These are phyloP conservation scores for Candida quercuum DNA, from an alignment of 805 yeast species.

Conservation along the genomic window DNA sequence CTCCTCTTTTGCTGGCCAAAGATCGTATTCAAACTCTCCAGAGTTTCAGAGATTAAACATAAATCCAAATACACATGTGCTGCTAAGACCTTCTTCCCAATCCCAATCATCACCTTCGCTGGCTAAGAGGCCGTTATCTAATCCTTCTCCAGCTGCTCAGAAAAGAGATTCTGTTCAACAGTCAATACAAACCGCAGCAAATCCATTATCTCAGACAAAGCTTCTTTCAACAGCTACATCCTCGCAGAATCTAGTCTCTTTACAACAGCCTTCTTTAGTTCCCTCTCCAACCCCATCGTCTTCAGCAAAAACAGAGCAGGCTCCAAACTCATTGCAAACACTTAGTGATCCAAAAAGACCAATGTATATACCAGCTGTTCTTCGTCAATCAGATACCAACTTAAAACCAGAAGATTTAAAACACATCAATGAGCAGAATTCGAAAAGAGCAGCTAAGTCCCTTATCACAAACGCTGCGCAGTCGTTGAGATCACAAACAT, in stretches of 20 bases:
- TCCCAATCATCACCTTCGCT: constrained; percentile 8
- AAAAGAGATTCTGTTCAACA: constrained; percentile 8
- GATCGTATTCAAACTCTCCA: constrained; percentile 5
- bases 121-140: constrained; percentile 9
- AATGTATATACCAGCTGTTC: constrained; percentile 84
- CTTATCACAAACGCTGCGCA: constrained; percentile 20
- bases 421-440: constrained; percentile 25
- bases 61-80: neutral
- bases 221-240: constrained; percentile 11
- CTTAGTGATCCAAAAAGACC: constrained; percentile 81
- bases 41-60: constrained; percentile 4
- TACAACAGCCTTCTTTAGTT: constrained; percentile 1
- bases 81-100: constrained; percentile 5
- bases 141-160: constrained; percentile 14
- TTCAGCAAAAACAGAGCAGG: constrained; percentile 14
- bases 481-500: constrained; percentile 22
- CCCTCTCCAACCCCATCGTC: neutral
- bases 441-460: constrained; percentile 16
- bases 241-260: neutral
- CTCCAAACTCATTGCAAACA: constrained; percentile 42
- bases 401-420: constrained; percentile 34
- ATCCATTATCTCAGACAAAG: constrained; percentile 7
- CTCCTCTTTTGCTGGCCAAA: too few relatives aligned
- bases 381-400: constrained; percentile 46
- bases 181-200: too few relatives aligned